A percentile compares a stretch with the other conserved stretches of the same genome.
Conservation (phyloP, 495 filamentous ascomycete genomes). For the Daldinia decipiens region DNA sequence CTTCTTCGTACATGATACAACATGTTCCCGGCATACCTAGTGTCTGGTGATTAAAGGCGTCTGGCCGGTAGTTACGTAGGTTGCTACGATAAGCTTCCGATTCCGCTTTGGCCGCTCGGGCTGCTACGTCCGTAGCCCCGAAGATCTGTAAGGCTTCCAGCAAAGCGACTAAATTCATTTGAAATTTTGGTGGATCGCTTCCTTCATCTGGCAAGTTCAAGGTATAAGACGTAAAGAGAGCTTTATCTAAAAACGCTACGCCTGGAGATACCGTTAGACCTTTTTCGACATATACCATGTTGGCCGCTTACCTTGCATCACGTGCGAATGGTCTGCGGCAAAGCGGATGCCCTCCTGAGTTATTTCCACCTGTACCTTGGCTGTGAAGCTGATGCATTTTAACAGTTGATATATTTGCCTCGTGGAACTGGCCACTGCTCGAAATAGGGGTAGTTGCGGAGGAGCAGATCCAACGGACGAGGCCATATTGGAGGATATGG, state of each 20-base stretch:
- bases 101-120: slow-evolving; percentile 63
- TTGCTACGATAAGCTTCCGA: slow-evolving; percentile 63
- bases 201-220: slow-evolving; percentile 56
- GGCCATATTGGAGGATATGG: slow-evolving; percentile 22
- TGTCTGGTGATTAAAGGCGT: slow-evolving; percentile 78
- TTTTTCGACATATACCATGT: background rate
- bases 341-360: slow-evolving; percentile 85
- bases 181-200: slow-evolving; percentile 65
- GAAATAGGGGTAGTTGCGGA: slow-evolving; percentile 69
- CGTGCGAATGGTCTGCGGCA: slow-evolving; percentile 81
- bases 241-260: slow-evolving; percentile 83
- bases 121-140: slow-evolving; percentile 73
- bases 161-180: slow-evolving; percentile 85
- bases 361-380: slow-evolving; percentile 85
- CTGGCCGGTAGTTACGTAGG: slow-evolving; percentile 64
- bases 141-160: slow-evolving; percentile 97
- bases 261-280: slow-evolving; percentile 56
- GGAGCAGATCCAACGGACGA: slow-evolving; percentile 18
- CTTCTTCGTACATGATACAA: slow-evolving; percentile 75
- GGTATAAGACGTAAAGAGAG: slow-evolving; percentile 86
- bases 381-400: slow-evolving; percentile 83
- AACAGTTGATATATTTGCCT: slow-evolving; percentile 90
- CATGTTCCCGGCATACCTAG: slow-evolving; percentile 85
- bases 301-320: slow-evolving; percentile 76
- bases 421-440: slow-evolving; percentile 84